Conservation (phyloP, 768 basidiomycete genomes). For the Xerocomus brunneocitrinus region DNA sequence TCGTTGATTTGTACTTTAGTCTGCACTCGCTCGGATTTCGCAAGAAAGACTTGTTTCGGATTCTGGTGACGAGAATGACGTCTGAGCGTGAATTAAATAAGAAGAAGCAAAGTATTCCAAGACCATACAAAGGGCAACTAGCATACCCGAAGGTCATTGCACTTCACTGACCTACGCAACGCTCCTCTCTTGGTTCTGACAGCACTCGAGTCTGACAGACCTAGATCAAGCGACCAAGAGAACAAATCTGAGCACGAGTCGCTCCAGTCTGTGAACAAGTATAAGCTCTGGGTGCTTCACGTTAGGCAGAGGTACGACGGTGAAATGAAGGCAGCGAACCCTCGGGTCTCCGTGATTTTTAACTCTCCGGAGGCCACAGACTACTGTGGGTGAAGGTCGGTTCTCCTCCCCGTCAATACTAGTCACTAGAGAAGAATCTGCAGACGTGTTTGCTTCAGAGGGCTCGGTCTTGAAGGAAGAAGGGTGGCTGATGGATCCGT, state of each 20-base stretch:
- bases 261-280: background rate
- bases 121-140: background rate
- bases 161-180: slow-evolving; percentile 9
- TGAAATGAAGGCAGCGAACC: background rate
- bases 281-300: background rate
- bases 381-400: background rate
- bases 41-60: background rate
- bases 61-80: slow-evolving; percentile 1
- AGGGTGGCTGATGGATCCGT: background rate
- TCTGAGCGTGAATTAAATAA: background rate
- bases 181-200: background rate
- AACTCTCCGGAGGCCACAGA: slow-evolving; percentile 7
- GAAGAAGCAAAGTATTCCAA: background rate
- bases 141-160: slow-evolving; percentile 13
- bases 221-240: background rate
- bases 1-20: background rate
- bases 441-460: slow-evolving; percentile 2
- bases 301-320: background rate
- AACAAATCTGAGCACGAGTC: slow-evolving; percentile 3
- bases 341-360: background rate
- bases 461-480: slow-evolving; percentile 4
- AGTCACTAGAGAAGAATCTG: slow-evolving; percentile 7
- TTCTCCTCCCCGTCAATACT: slow-evolving; percentile 3
- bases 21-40: background rate
- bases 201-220: background rate